Base-by-base conservation (phyloP, 75 land plant species). In the Cryptomeria japonica region DNA sequence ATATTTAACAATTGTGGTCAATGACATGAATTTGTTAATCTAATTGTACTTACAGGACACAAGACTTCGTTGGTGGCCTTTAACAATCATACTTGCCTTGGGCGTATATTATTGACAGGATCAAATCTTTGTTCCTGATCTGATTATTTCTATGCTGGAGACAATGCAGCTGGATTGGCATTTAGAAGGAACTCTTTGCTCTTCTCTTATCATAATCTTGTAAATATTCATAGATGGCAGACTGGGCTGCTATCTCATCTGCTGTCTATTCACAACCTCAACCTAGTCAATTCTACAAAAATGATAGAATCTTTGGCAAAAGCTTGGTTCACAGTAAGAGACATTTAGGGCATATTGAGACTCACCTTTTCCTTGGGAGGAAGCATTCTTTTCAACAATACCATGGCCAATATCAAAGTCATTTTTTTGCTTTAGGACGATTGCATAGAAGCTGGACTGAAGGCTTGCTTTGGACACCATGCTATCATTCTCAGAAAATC, bases 191-290 rank as follows among this genome's bases (percentile, higher is more conserved):
- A 82, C 84, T 82, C 46, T 46, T 82, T 82, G 51, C 51, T 46
- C 31, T 34, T 46, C 14, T 28, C 14, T 46, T 44, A 46, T 28
- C 47, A 46, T 82, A 82, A 44, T 82, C 49, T 46, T 82, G 51
- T 44, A 82, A 44, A n/a, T 42, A 42, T 46, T 82, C 46, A 22
- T 1, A 46, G 47, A 82, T 82, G 84, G 51, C 84, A 82, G 84
- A 82, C 49, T 44, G 84, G 84, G 84, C 84, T 82, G 49, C 49
- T 28, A 82, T 82, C 14, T 34, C 84, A 82, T 82, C 49, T 82
- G 84, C 32, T 28, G 51, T 46, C 84, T 82, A 46, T 82, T 46
- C 15, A 42, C 84, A 82, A 42, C 31, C 15, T 12, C 84, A 82
- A n/a, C 51, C 51, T n/a, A 42, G 34, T 82, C 84, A 46, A 46